phyloP scores from a whole-genome alignment of 768 basidiomycete genomes.

The Calocera viscosa region DNA sequence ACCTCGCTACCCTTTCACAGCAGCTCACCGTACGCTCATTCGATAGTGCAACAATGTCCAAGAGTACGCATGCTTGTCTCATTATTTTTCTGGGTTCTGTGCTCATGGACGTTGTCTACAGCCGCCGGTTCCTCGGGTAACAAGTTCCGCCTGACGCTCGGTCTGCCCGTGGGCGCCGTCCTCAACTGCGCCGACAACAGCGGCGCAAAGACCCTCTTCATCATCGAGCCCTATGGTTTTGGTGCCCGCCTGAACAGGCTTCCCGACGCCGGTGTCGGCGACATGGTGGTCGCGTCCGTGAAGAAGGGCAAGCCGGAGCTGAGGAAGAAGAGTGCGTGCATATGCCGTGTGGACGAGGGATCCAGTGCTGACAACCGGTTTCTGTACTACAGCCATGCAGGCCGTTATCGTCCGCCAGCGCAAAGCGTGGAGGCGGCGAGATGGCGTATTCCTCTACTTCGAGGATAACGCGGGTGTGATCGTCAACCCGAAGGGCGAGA shows the following conservation, averaged over 20 bases:
- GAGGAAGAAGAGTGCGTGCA: slow-evolving; percentile 89
- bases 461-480: slow-evolving; percentile 98
- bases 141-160: slow-evolving; percentile 91
- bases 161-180: slow-evolving; percentile 88
- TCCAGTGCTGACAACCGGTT: slow-evolving; percentile 10
- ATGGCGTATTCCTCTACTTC: slow-evolving; percentile 98
- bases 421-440: slow-evolving; percentile 94
- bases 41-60: background rate
- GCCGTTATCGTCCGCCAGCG: slow-evolving; percentile 94
- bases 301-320: slow-evolving; percentile 99
- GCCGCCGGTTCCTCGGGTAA: slow-evolving; percentile 68
- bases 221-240: slow-evolving; percentile 92
- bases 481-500: slow-evolving; percentile 98
- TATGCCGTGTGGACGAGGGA: background rate
- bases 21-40: slow-evolving; percentile 5
- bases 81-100: background rate
- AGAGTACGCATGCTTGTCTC: background rate
- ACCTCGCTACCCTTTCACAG: slow-evolving; percentile 1
- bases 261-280: slow-evolving; percentile 88
- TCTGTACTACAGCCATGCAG: slow-evolving; percentile 65
- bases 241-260: slow-evolving; percentile 95
- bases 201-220: slow-evolving; percentile 87
- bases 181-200: slow-evolving; percentile 99
- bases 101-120: slow-evolving; percentile 17
- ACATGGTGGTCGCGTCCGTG: slow-evolving; percentile 92